Evolutionary conservation across 2,329 filamentous ascomycete species (phyloP).

Genomic region (Colletotrichum echinochloae): DNA sequence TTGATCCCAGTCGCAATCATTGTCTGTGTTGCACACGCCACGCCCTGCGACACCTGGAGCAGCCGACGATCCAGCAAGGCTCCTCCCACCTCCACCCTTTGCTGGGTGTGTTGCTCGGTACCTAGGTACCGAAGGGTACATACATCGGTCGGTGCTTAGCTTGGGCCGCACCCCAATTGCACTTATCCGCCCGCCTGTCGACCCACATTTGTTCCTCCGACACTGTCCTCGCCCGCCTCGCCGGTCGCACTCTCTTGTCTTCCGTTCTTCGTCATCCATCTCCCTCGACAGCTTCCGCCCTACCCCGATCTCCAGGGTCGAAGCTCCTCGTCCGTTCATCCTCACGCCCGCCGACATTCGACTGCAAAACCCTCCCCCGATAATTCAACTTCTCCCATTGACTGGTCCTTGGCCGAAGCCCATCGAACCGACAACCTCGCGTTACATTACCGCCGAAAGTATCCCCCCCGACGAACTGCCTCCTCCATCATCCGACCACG

Average conservation of each 20-base stretch:
- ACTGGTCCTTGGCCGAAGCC: slow-evolving; percentile 1
- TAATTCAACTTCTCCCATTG: slow-evolving; percentile 7
- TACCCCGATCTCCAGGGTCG: slow-evolving; percentile 24
- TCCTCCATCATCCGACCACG: slow-evolving; percentile 9
- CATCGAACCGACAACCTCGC: slow-evolving; percentile 9
- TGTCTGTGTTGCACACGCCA: slow-evolving; percentile 12
- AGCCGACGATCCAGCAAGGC: slow-evolving; percentile 20
- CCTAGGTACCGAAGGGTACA: slow-evolving; percentile 4
- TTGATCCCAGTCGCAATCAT: not conserved
- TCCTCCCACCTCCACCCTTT: slow-evolving; percentile 18
- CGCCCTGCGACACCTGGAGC: slow-evolving; percentile 12
- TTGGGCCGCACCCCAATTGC: slow-evolving; percentile 27
- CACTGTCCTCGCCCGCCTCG: slow-evolving; percentile 39
- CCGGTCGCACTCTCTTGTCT: slow-evolving; percentile 39
- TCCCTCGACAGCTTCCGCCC: slow-evolving; percentile 38
- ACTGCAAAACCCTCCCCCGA: not conserved
- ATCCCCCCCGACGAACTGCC: slow-evolving; percentile 19
- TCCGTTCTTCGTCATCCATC: slow-evolving; percentile 39
- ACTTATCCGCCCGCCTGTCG: slow-evolving; percentile 38
- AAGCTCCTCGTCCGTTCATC: slow-evolving; percentile 33
- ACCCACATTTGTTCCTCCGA: slow-evolving; percentile 41
- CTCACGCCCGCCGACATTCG: slow-evolving; percentile 15
- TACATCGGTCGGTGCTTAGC: slow-evolving; percentile 23
- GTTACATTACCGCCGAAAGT: slow-evolving; percentile 30
- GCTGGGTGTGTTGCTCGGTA: slow-evolving; percentile 17